Evolutionary conservation across 305 asterid genomes (phyloP).

Genomic region (Solanum hybrid): DNA sequence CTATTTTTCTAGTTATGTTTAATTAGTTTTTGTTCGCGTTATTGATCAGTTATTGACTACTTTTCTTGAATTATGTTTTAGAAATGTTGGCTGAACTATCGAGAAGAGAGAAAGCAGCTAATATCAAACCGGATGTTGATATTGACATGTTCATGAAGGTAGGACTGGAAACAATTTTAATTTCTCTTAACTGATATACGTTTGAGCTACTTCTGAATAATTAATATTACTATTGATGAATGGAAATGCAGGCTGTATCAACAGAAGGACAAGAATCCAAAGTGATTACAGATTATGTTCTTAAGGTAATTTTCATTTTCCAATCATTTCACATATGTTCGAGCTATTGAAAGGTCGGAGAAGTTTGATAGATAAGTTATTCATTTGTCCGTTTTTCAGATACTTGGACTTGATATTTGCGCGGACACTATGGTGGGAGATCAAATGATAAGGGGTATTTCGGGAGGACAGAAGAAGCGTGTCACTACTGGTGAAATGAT

Average conservation of each 20-base stretch:
- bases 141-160: constrained; percentile 57
- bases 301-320: constrained; percentile 16
- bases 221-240: not conserved
- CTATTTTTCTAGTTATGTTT: not conserved
- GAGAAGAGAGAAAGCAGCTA: constrained; percentile 47
- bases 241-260: constrained; percentile 35
- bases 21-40: not conserved
- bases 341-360: not conserved
- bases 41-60: not conserved
- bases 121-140: constrained; percentile 48
- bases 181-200: not conserved
- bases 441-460: constrained; percentile 46
- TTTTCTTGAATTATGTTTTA: not conserved
- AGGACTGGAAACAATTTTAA: not conserved
- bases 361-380: not conserved
- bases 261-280: constrained; percentile 43
- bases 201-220: not conserved
- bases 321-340: not conserved
- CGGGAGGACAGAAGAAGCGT: constrained; percentile 54
- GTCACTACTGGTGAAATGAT: constrained; percentile 53
- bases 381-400: constrained; percentile 5
- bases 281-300: constrained; percentile 42
- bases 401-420: constrained; percentile 43
- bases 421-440: constrained; percentile 57
- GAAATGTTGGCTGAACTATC: constrained; percentile 43